Percentiles rank a stretch among this genome's conserved stretches.
These are phyloP conservation scores for Fusarium chuoi DNA, from an alignment of 2,329 filamentous ascomycete species.

Conservation along the genomic window DNA sequence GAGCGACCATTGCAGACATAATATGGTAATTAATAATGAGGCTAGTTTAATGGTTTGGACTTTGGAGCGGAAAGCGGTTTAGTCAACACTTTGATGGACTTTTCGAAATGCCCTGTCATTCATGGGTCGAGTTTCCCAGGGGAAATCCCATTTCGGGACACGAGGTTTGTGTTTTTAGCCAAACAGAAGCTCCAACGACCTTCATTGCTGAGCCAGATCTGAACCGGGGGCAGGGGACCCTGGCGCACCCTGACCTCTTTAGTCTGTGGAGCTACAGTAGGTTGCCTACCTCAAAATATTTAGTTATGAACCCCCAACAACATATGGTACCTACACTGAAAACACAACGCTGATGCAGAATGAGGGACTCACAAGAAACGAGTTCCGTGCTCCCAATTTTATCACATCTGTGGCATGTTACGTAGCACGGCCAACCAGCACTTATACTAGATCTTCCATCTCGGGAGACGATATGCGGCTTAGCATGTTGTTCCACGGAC, in stretches of 20 bases:
- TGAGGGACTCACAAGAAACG: neutral
- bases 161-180: conserved; percentile 44
- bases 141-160: conserved; percentile 48
- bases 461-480: neutral
- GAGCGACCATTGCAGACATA: neutral
- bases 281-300: conserved; percentile 14
- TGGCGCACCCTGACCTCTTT: neutral
- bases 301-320: neutral
- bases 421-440: neutral
- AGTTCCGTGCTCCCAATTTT: neutral
- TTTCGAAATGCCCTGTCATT: conserved; percentile 26
- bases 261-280: neutral
- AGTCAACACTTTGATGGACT: conserved; percentile 27
- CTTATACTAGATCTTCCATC: neutral
- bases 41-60: conserved; percentile 18
- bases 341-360: neutral
- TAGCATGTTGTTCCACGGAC: conserved; percentile 7
- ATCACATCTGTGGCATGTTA: neutral
- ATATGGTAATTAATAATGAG: neutral
- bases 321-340: neutral
- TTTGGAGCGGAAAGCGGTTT: conserved; percentile 1
- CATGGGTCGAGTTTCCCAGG: conserved; percentile 18
- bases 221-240: conserved; percentile 25
- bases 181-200: conserved; percentile 34
- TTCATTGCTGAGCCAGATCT: conserved; percentile 38